These are phyloP conservation scores for Knufia fluminis DNA, from an alignment of 2,329 filamentous ascomycete species.

Conservation along the genomic window DNA sequence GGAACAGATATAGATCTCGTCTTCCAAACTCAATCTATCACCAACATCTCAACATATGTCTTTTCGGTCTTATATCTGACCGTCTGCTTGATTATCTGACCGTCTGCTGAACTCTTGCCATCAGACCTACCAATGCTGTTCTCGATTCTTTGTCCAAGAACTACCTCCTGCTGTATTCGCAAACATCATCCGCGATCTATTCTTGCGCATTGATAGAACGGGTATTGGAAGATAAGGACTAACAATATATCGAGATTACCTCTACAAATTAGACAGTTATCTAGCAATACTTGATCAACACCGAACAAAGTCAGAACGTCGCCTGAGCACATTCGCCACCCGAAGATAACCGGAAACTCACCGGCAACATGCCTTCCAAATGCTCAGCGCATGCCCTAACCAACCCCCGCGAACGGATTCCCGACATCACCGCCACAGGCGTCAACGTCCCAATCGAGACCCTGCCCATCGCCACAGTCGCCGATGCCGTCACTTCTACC, in stretches of 20 bases:
- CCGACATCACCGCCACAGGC: conserved; percentile 1
- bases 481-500: neutral
- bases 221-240: too few species aligned
- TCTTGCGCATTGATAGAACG: neutral
- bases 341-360: neutral
- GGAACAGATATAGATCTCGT: neutral
- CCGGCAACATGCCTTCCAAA: neutral
- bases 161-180: neutral
- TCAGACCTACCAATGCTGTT: neutral
- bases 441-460: neutral
- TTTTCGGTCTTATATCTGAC: too few species aligned
- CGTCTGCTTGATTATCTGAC: too few species aligned
- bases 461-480: neutral
- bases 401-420: conserved; percentile 1
- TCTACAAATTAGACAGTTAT: neutral
- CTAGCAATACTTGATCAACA: neutral
- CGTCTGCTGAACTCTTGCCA: too few species aligned
- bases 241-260: neutral
- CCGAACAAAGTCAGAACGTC: neutral
- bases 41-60: neutral
- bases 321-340: neutral
- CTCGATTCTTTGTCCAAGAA: neutral
- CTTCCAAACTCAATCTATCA: neutral
- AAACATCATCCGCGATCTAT: neutral
- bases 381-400: neutral